phyloP scores from a whole-genome alignment of 192 early-diverging fungal genomes.

The Lunasporangiospora selenospora region DNA sequence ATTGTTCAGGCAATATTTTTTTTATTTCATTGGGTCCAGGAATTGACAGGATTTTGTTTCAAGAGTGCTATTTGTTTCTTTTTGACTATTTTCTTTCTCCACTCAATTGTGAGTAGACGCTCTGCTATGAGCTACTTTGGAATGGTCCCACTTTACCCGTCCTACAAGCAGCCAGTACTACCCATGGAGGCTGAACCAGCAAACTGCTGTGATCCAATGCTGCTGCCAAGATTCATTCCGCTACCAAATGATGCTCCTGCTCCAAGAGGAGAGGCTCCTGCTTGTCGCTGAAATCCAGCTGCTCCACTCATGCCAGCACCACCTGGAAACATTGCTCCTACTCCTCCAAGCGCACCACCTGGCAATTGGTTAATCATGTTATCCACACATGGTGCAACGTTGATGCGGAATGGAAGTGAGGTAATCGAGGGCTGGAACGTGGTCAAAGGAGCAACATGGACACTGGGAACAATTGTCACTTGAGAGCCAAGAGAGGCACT shows the following conservation, averaged over 20 bases:
- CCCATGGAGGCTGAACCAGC: no score
- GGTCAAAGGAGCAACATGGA: conserved; percentile 35
- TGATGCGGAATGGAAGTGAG: conserved; percentile 39
- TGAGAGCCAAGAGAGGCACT: conserved; percentile 25
- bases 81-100: not conserved
- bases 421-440: conserved; percentile 37
- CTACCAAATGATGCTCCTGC: no score
- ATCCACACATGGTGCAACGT: conserved; percentile 17
- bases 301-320: no score
- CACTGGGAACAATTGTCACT: conserved; percentile 19
- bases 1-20: not conserved
- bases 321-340: no score
- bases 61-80: not conserved
- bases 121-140: no score
- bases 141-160: not conserved
- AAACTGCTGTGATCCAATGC: no score
- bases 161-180: no score
- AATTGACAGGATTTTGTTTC: not conserved
- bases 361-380: no score
- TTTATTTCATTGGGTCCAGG: not conserved
- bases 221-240: no score
- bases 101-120: conserved; percentile 3
- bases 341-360: no score
- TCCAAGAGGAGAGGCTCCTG: not conserved
- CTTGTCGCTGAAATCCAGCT: not conserved